These are phyloP conservation scores for Rhododendron ovatum DNA, from an alignment of 148 eudicot genomes.

Conservation along the genomic window DNA sequence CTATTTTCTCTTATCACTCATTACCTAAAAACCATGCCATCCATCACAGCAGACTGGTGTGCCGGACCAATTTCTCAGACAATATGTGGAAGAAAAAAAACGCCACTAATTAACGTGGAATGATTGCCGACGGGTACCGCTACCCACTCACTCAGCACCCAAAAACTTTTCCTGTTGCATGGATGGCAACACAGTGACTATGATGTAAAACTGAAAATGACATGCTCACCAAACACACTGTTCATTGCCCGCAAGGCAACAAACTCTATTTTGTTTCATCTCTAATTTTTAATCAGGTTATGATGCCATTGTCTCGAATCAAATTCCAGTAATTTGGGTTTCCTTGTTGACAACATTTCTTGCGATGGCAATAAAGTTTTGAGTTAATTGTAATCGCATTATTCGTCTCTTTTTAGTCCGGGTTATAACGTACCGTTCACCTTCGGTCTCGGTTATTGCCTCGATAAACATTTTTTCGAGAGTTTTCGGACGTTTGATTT, in stretches of 20 bases:
- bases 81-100: neutral
- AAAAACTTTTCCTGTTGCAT: neutral
- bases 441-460: neutral
- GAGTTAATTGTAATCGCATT: neutral
- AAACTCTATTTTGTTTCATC: neutral
- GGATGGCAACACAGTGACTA: neutral
- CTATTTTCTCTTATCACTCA: no score
- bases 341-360: neutral
- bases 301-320: neutral
- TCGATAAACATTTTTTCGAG: neutral
- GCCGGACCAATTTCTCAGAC: neutral
- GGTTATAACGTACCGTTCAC: neutral
- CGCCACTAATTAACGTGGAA: neutral
- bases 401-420: neutral
- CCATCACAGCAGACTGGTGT: no score
- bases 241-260: neutral
- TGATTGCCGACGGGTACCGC: neutral
- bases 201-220: conserved; percentile 1
- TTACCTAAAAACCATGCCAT: no score
- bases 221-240: neutral
- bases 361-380: neutral
- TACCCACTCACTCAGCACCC: no score
- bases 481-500: neutral
- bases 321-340: neutral
- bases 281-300: neutral